Evolutionary conservation across 768 basidiomycete genomes (phyloP).

Genomic region (Multifurca ochricompacta): DNA sequence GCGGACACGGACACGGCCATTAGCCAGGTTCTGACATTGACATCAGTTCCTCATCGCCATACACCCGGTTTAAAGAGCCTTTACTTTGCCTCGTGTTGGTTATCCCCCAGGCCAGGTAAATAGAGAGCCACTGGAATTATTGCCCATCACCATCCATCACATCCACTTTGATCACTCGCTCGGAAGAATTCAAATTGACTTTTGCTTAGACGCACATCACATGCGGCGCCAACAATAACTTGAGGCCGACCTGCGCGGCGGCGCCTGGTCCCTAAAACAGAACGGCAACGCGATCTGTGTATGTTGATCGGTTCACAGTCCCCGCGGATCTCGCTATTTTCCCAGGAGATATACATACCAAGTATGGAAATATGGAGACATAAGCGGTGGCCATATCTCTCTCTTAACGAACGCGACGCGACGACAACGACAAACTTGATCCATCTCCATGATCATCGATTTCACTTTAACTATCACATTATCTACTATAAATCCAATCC

Average conservation of each 20-base stretch:
- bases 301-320: conserved; percentile 14
- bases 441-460: conserved; percentile 9
- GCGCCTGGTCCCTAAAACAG: conserved; percentile 15
- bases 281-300: conserved; percentile 17
- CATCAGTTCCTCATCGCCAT: conserved; percentile 17
- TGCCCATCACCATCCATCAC: conserved; percentile 2
- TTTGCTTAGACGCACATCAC: background rate
- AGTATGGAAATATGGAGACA: too few relatives aligned
- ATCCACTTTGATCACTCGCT: background rate
- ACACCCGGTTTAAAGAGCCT: conserved; percentile 1
- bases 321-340: conserved; percentile 19
- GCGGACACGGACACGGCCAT: too few relatives aligned
- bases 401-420: too few relatives aligned
- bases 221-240: conserved; percentile 11
- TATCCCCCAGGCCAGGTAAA: conserved; percentile 2
- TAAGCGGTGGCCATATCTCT: too few relatives aligned
- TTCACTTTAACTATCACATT: too few relatives aligned
- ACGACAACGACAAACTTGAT: background rate
- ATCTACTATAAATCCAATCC: too few relatives aligned
- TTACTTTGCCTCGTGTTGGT: conserved; percentile 11
- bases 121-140: background rate
- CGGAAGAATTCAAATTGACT: conserved; percentile 19
- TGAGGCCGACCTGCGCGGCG: conserved; percentile 17
- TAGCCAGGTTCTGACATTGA: too few relatives aligned
- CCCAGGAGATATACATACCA: conserved; percentile 4